These are phyloP conservation scores for Rhodotorula sp. DNA, from an alignment of 1,284 basidiomycete genomes.

Conservation along the genomic window DNA sequence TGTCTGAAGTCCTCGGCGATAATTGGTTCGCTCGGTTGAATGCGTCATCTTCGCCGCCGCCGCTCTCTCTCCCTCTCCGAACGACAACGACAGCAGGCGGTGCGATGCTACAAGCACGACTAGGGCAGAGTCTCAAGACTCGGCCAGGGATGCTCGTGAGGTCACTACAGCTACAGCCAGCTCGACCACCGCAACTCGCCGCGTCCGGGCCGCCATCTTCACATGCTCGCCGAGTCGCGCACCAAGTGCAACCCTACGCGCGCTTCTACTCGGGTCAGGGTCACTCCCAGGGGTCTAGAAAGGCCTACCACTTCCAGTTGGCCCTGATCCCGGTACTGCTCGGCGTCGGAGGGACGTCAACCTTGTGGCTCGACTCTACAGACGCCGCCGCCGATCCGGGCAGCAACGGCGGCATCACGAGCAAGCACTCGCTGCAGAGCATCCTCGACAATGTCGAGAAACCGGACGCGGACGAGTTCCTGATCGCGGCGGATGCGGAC, in stretches of 20 bases:
- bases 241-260: neutral
- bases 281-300: neutral
- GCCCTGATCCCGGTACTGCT: slow-evolving; percentile 21
- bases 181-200: neutral
- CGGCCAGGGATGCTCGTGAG: neutral
- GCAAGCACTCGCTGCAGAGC: slow-evolving; percentile 28
- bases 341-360: slow-evolving; percentile 15
- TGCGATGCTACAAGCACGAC: slow-evolving; percentile 11
- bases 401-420: neutral
- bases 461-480: slow-evolving; percentile 37
- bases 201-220: neutral
- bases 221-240: neutral
- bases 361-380: slow-evolving; percentile 22
- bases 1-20: neutral
- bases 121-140: neutral
- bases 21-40: neutral
- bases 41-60: neutral
- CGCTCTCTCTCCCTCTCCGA: neutral
- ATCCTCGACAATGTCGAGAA: slow-evolving; percentile 35
- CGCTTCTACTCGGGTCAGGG: neutral
- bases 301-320: neutral
- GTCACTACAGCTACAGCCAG: neutral
- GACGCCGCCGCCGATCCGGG: neutral
- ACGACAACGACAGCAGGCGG: neutral
- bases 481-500: slow-evolving; percentile 14